These are phyloP conservation scores for Hypoxylon sp. DNA, from an alignment of 2,329 filamentous ascomycete genomes.

Conservation along the genomic window DNA sequence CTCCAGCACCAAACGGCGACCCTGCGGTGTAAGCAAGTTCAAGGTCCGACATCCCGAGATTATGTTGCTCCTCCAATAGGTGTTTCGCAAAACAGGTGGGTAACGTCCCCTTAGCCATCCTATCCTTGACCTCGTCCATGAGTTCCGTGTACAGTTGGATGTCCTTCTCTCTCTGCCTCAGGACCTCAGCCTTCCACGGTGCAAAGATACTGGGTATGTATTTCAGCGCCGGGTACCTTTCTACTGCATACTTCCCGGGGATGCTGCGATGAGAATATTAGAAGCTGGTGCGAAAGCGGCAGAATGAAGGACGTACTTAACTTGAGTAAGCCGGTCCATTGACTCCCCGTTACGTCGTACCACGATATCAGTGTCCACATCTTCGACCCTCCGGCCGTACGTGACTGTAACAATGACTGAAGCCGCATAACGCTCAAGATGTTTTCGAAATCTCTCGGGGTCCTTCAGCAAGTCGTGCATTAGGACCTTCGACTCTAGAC, in stretches of 20 bases:
- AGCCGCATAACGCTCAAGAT: constrained; percentile 58
- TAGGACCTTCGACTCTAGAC: constrained; percentile 59
- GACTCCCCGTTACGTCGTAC: constrained; percentile 58
- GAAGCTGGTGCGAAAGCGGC: neutral
- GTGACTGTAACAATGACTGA: constrained; percentile 61
- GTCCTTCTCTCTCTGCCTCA: constrained; percentile 54
- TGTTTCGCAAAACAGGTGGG: constrained; percentile 61
- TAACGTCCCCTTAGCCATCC: constrained; percentile 52
- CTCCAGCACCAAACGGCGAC: constrained; percentile 62
- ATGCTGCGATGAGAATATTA: constrained; percentile 44
- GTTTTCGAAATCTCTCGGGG: constrained; percentile 53
- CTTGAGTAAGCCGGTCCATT: constrained; percentile 60
- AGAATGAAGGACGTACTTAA: constrained; percentile 56
- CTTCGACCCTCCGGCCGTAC: constrained; percentile 57
- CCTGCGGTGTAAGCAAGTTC: constrained; percentile 63
- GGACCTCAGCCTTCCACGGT: constrained; percentile 59
- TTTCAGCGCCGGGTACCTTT: constrained; percentile 59
- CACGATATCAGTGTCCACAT: constrained; percentile 57
- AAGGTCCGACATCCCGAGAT: constrained; percentile 58
- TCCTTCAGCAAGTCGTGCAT: constrained; percentile 56
- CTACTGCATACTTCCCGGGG: constrained; percentile 59
- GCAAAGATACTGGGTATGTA: constrained; percentile 58
- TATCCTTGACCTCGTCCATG: constrained; percentile 59
- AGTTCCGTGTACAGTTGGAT: constrained; percentile 58
- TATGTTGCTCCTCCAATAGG: constrained; percentile 59